Base-by-base conservation (phyloP, 2,329 filamentous ascomycete genomes). In the Blumeria graminis region DNA sequence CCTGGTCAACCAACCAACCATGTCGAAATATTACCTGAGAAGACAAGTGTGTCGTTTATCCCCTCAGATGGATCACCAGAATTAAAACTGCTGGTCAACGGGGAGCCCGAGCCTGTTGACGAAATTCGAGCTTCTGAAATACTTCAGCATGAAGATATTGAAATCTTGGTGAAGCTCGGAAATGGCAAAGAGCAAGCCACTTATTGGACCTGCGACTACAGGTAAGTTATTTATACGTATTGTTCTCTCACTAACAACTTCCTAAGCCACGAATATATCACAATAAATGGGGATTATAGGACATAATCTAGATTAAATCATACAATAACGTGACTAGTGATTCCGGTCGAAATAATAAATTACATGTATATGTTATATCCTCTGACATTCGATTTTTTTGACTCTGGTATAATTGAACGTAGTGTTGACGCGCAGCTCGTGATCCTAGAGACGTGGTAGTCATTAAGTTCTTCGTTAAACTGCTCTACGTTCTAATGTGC, bases 181-280 rank as follows among this genome's bases (percentile, higher is more conserved):
- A 84, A 82, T 50, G 81, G 79, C 43, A 71, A 75, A 36, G 74
- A 81, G 65, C 77, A 82, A 67, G 81, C 82, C 1, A 78, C 80
- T 5, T 86, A 86, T 67, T 92, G 84, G 80, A 92, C 86, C 41
- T 92, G 86, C 65, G 86, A 93, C 67, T 86, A 89, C 62, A 87
- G 82, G 73, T 93, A 80, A 65, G 78, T 78, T 33, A 60, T 68
- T 65, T 67, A 14, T 54, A 34, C 8, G 9, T 22, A 18, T 6
- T 32, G 9, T 13, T 39, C 52, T 13, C 5, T 32, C 33, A 16
- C 62, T 60, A 61, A 65, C 16, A 59, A 36, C 55, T 28, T 48
- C 57, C 61, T 14, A 28, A 68, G 80, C 78, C 70, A 67, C 57
- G 70, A 82, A 80, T 92, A 82, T 65, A 80, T 82, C 67, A 67